Base-by-base conservation (phyloP, 2,329 filamentous ascomycete species). In the Colletotrichum theobromicola region DNA sequence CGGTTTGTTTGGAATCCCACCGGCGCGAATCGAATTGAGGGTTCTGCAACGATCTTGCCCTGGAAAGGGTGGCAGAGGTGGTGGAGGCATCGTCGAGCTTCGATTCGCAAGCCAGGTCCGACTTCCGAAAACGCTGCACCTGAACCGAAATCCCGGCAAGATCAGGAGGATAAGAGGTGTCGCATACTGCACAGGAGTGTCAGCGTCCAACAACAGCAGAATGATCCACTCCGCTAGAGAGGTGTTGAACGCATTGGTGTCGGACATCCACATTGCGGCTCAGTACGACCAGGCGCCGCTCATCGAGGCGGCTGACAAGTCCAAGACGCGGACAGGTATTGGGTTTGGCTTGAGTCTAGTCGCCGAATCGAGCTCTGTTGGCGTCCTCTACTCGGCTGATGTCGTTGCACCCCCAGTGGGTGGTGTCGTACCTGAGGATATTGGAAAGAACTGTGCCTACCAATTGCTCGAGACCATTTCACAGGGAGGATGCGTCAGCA, bases 221-320 rank as follows among this genome's bases (percentile, higher is more conserved):
- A 97, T 98, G 94, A 99, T 98, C 80, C 94, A 98, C 80, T 91
- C 94, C 4, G 95, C 96, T 13, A 90, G 96, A 78, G 95, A 95
- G 62, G 90, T 99, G 13, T 88, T 99, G 61, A 99, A 99, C 82
- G 89, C 92, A 6, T 89, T 99, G 71, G 93, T 94, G 5, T 91
- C 93, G 8, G 97, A 99, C 81, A 96, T 98, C 57, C 97, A 98
- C 82, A 93, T 99, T 77, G 98, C 95, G 4, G 92, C 93, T 7
- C 92, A 93, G 76, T 95, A 96, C 77, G 94, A 94, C 77, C 89
- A 91, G 76, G 91, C 91, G 64, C 91, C 91, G 13, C 79, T 92
- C 64, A 85, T 90, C 13, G 83, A 85, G 10, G 84, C 89, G 83
- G 87, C 90, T 24, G 90, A 90, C 77, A 90, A 90, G 79, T 86